Conservation (phyloP, 345 rosid species). For the Arabidopsis thaliana region TAIR10.1 NC_003074.8:16965501-16966000, state of each 20-base stretch:
- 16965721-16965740: not conserved
- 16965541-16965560: not conserved
- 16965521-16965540: not conserved
- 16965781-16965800: too few relatives aligned
- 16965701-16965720: not conserved
- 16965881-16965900: not conserved
- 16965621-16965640: conserved; percentile 6
- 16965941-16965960: not conserved
- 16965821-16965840: too few relatives aligned
- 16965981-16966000: conserved; percentile 22
- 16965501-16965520: not conserved
- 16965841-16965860: too few relatives aligned
- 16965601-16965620: not conserved
- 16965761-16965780: too few relatives aligned
- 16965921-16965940: not conserved
- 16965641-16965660: not conserved
- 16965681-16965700: not conserved
- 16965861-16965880: not conserved
- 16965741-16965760: too few relatives aligned
- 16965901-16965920: not conserved
- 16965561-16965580: not conserved
- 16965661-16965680: too few relatives aligned
- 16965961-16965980: not conserved
- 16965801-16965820: too few relatives aligned
- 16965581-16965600: conserved; percentile 2